Evolutionary conservation across 768 basidiomycete species (phyloP), one percentile per base, ranked within the genome.

Genomic region (Pleurotus salmoneostramineus): DNA sequence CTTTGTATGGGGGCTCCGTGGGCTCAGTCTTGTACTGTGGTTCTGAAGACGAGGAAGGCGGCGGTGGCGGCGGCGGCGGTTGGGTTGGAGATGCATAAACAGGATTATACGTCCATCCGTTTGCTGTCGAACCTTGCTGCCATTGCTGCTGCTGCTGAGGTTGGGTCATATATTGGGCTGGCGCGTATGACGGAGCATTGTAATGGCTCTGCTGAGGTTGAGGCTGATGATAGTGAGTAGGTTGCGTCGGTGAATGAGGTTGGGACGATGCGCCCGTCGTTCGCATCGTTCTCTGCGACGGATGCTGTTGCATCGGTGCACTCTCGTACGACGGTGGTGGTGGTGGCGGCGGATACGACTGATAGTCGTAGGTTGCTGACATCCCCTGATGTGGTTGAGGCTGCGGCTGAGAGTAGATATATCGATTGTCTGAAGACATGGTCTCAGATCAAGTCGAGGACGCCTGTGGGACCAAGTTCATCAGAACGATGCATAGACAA

Each of bases 401-500:
- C n/a, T n/a, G n/a, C n/a, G 58, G 51, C 17, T 62, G 56, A 12
- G 27, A 57, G 44, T 62, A 62, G 51, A 62, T 60, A 49, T 59
- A 61, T 50, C 61, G 58, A 7, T 55, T 55, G 52, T 61, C 61
- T n/a, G 61, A 61, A 21, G 61, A 56, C 61, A 61, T 61, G 42
- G 27, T 42, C 14, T 27, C 8, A 17, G 37, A 40, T 54, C 33
- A 21, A 43, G 35, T 21, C 15, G 37, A 40, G 37, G 37, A 6
- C 37, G 37, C 14, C 6, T 14, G 14, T 14, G 14, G 37, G 37
- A 6, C 6, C 37, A 6, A 40, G 37, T 40, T 40, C 37, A 14
- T 40, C 14, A 14, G 14, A 40, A 15, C 34, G 12, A 21, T 31
- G 50, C 50, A 35, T 51, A 35, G 27, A 34, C 50, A n/a, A 34